Conservation (phyloP, 164 flowering plant genomes). For the Magnolia changhungtana region DNA sequence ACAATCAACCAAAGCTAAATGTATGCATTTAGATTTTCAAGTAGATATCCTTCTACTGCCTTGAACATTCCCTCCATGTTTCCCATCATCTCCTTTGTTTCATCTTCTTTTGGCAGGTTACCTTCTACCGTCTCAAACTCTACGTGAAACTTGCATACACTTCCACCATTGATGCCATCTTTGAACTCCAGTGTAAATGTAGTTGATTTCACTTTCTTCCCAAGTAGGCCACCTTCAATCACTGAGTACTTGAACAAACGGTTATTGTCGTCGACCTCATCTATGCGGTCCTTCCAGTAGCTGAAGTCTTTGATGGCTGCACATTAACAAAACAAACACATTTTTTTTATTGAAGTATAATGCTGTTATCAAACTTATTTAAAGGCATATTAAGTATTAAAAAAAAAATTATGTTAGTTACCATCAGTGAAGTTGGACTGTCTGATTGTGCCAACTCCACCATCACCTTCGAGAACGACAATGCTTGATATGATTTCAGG, state of each 20-base stretch:
- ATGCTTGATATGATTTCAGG: neutral
- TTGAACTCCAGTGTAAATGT: slow-evolving; percentile 3
- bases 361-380: neutral
- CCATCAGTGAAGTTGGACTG: slow-evolving; percentile 4
- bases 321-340: neutral
- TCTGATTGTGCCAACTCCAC: slow-evolving; percentile 1
- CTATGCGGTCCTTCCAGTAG: slow-evolving; percentile 6
- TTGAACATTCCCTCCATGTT: neutral
- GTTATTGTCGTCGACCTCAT: slow-evolving; percentile 3
- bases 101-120: neutral
- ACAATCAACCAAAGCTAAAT: neutral
- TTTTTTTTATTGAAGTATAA: neutral
- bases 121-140: slow-evolving; percentile 2
- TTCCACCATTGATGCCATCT: neutral
- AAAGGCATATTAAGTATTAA: neutral
- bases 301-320: neutral
- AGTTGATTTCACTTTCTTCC: slow-evolving; percentile 6
- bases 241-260: neutral
- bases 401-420: neutral
- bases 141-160: neutral
- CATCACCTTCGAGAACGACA: neutral
- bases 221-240: slow-evolving; percentile 6
- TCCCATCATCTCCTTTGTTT: neutral
- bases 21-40: slow-evolving; percentile 6
- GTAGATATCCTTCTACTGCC: slow-evolving; percentile 3